Evolutionary conservation across 164 flowering plant species (phyloP), one percentile per base, ranked within the genome.

Genomic region (Dillenia turbinata): DNA sequence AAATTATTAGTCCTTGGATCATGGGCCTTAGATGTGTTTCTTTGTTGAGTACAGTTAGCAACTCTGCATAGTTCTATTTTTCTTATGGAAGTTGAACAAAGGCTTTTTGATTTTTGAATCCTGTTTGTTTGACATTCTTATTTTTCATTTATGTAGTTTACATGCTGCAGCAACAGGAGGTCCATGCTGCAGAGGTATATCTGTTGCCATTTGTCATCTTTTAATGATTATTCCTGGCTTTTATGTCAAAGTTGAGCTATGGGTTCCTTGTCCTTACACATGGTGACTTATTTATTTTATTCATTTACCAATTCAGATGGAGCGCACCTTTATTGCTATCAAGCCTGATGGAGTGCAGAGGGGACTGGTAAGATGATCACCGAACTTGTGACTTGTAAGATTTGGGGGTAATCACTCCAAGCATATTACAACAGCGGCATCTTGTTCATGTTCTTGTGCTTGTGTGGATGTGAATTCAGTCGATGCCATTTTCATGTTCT

Each of bases 311-410:
- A 22, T 68, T 17, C 72, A 91, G 97, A 54, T 94, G 80, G 99
- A 94, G 78, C 85, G 90, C 51, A 94, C 96, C 61, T 94, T 94
- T 75, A 94, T 94, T 70, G 96, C 97, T 49, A 94, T 91, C 73
- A 91, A 94, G 79, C 99, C 97, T 52, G 99, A 94, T 78, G 99
- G 99, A 75, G 97, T 94, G 52, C 99, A 94, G 70, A 84, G 99
- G 76, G 99, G 97, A 16, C 83, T 94, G 89, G 99, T 94, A 82
- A 71, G 78, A 13, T 46, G 15, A 65, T 47, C 12, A 44, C 47
- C 17, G n/a, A 33, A 33, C 5, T 33, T 33, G 40, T 33, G 6
- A 33, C 40, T 33, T 33, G 7, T 5, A 33, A 33, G 6, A 6
- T 5, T 33, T 33, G 40, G 7, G 40, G 7, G 5, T 33, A 33